Percentiles rank a stretch among this genome's conserved stretches.
These are phyloP conservation scores for Aspergillus unguis DNA, from an alignment of 2,329 filamentous ascomycete genomes.

Conservation along the genomic window DNA sequence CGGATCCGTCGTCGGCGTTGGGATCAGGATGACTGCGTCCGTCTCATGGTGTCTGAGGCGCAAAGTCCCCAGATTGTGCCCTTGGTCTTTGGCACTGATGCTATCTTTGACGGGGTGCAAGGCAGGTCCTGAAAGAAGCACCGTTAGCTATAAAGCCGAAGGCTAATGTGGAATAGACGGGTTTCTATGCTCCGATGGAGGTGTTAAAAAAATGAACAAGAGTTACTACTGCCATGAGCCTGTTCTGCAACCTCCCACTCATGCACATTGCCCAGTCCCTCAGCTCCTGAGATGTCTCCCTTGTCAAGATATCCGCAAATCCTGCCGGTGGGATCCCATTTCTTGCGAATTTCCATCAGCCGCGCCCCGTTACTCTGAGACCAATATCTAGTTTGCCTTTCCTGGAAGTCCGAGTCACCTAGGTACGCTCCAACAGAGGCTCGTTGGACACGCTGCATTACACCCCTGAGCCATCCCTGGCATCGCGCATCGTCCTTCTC, in stretches of 20 bases:
- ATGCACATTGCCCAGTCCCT: not conserved
- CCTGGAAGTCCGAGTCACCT: slow-evolving; percentile 54
- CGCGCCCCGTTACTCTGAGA: slow-evolving; percentile 39
- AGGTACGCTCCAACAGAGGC: slow-evolving; percentile 52
- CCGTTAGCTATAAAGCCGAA: no score
- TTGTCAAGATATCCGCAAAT: slow-evolving; percentile 44
- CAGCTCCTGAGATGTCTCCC: not conserved
- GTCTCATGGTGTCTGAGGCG: slow-evolving; percentile 1
- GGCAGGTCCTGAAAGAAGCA: no score
- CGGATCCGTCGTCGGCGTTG: slow-evolving; percentile 23
- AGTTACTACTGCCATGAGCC: no score
- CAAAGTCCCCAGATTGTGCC: not conserved
- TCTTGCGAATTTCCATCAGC: slow-evolving; percentile 40
- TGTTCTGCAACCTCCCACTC: not conserved
- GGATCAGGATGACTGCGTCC: slow-evolving; percentile 9
- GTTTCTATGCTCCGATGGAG: no score
- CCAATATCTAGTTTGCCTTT: slow-evolving; percentile 50
- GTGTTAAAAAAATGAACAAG: no score
- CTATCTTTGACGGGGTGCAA: no score
- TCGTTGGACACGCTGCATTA: slow-evolving; percentile 41
- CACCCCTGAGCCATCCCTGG: slow-evolving; percentile 44
- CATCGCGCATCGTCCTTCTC: slow-evolving; percentile 45
- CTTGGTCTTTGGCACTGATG: no score
- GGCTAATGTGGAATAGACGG: no score
- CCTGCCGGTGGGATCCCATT: slow-evolving; percentile 25